A percentile compares a stretch with the other conserved stretches of the same genome.
Evolutionary conservation across 2,329 filamentous ascomycete species (phyloP).

Genomic region (Colletotrichum gloeosporioides): DNA sequence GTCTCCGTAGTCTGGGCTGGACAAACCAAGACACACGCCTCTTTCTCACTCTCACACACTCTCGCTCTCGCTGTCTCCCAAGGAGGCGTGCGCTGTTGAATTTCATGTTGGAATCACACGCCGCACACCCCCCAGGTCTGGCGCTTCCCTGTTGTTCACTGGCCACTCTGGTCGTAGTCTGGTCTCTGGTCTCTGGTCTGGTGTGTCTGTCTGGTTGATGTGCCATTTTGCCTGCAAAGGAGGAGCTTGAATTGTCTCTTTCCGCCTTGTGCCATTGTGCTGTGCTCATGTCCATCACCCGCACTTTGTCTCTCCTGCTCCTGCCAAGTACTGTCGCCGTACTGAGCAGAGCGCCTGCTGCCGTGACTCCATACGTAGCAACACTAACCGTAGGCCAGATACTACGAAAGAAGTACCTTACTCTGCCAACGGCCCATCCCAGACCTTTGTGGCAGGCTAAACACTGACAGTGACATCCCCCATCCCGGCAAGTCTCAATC

Average conservation of each 20-base stretch:
- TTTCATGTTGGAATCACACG: background rate
- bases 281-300: background rate
- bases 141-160: slow-evolving; percentile 3
- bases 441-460: background rate
- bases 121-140: slow-evolving; percentile 11
- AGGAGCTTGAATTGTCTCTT: background rate
- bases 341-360: background rate
- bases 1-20: slow-evolving; percentile 9
- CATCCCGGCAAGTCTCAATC: slow-evolving; percentile 18
- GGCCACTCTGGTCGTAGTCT: background rate
- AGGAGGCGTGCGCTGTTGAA: background rate
- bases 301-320: background rate
- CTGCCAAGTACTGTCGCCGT: background rate
- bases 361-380: background rate
- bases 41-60: background rate
- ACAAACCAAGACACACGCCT: background rate
- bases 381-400: background rate
- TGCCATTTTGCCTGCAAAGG: background rate
- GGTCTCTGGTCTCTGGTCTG: background rate
- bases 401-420: background rate
- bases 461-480: slow-evolving; percentile 15
- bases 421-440: background rate
- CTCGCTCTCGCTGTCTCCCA: background rate
- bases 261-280: background rate
- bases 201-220: background rate